These are phyloP conservation scores for Chaetomium globosum DNA, from an alignment of 2,329 filamentous ascomycete genomes.

Conservation along the genomic window DNA sequence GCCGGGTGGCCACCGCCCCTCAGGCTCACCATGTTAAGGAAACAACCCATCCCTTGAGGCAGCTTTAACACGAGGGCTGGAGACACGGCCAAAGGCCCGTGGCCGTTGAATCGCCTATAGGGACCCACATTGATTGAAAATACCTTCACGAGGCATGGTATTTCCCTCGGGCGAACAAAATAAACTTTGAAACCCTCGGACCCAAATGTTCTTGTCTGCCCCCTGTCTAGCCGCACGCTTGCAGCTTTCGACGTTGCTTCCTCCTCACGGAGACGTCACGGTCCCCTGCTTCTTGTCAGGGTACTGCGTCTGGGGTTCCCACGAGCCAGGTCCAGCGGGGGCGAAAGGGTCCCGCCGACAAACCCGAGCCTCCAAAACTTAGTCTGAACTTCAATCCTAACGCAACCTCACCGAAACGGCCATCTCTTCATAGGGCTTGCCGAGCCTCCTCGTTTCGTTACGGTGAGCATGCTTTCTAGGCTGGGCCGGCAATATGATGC, in stretches of 20 bases:
- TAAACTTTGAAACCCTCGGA: not conserved
- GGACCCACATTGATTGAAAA: not conserved
- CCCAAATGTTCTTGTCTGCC: not conserved
- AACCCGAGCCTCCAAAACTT: not conserved
- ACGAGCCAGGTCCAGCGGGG: not conserved
- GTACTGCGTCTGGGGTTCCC: not conserved
- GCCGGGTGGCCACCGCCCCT: not conserved
- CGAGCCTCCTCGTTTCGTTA: slow-evolving; percentile 21
- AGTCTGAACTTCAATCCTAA: not conserved
- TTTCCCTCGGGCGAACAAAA: not conserved
- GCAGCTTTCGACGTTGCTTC: slow-evolving; percentile 16
- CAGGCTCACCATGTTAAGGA: not conserved
- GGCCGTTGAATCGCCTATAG: not conserved
- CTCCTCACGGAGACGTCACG: not conserved
- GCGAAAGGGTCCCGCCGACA: not conserved
- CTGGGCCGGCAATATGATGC: not conserved
- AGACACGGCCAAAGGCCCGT: not conserved
- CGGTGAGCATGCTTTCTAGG: not conserved
- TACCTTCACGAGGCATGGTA: not conserved
- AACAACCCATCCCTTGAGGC: not conserved
- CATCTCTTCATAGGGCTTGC: slow-evolving; percentile 18
- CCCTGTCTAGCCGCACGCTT: slow-evolving; percentile 14
- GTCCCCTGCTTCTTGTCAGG: not conserved
- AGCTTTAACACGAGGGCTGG: not conserved
- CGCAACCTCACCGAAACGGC: slow-evolving; percentile 27